Evolutionary conservation across 345 rosid genomes (phyloP).

Genomic region (Physaria fendleri): DNA sequence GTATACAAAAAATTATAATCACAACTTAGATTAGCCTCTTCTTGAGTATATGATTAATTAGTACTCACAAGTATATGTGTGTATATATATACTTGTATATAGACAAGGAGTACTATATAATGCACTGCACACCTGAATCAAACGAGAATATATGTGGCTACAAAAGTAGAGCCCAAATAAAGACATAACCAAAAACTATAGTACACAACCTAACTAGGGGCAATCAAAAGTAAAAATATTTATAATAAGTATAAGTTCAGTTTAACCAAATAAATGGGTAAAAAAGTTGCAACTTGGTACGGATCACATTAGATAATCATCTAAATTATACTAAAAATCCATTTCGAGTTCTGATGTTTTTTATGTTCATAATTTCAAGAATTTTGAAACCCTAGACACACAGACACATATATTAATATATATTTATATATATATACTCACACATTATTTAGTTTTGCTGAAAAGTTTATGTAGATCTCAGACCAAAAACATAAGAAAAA

Average conservation of each 20-base stretch:
- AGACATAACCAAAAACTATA: constrained; percentile 18
- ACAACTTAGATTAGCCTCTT: neutral
- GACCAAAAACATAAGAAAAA: neutral
- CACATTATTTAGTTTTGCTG: neutral
- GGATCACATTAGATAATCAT: constrained; percentile 12
- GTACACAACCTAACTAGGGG: constrained; percentile 26
- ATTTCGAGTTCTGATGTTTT: constrained; percentile 21
- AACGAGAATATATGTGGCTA: constrained; percentile 5
- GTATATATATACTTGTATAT: too few species aligned
- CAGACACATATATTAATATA: neutral
- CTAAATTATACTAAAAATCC: constrained; percentile 2
- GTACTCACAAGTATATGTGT: too few species aligned
- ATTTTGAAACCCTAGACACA: constrained; percentile 25
- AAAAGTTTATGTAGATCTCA: constrained; percentile 1
- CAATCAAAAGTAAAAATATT: constrained; percentile 1
- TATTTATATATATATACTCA: neutral
- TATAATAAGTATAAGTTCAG: too few species aligned
- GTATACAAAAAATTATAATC: too few species aligned
- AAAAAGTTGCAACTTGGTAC: constrained; percentile 23
- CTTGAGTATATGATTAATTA: too few species aligned
- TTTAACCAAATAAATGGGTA: neutral
- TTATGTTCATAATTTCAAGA: constrained; percentile 14
- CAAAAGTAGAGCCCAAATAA: constrained; percentile 23
- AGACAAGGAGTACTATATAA: too few species aligned
- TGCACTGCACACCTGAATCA: constrained; percentile 17